Base-by-base conservation (phyloP, 495 filamentous ascomycete species). In the Penicillium bovifimosum region DNA sequence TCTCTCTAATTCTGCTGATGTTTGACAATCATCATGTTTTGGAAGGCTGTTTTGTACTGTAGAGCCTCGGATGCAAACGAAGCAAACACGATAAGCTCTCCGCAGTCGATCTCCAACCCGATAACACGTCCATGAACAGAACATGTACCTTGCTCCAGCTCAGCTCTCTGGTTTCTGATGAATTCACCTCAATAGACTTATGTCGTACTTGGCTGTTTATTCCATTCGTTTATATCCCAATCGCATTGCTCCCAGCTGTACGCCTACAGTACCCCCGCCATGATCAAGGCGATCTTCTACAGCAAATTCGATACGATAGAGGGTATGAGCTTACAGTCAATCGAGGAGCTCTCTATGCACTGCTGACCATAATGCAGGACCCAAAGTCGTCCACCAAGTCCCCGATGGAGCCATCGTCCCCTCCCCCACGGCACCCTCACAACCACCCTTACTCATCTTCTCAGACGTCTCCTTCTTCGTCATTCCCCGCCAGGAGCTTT, bases 231-330 rank as follows among this genome's bases (percentile, higher is more conserved):
- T 36, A 16, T 5, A 6, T 8, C n/a, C 13, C 14, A 36, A 35
- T n/a, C 13, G 17, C 47, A 47, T 44, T 43, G 34, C 58, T 56
- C n/a, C 34, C 35, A 35, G 42, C 26, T 9, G n/a, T n/a, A n/a
- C n/a, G n/a, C n/a, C 26, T 33, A 44, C 28, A 39, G 9, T 56
- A 27, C 8, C 14, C 39, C 43, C 61, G 68, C 47, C 43, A 76
- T 76, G 90, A 96, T 97, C 69, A 88, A 91, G 60, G 88, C 89
- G 52, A 95, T 97, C 52, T 98, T 97, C 75, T 96, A 91, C 69
- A 88, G 88, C 54, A 85, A 87, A 52, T 98, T 98, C 73, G 88
- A 96, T 60, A 86, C 88, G 10, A 79, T 87, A 57, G 85, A 95
- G 80, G 91, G 91, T 90, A 73, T 56, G 61, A 50, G 24, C 26